Percentiles rank a stretch among this genome's conserved stretches.
phyloP scores from a whole-genome alignment of 257 asterid genomes.

The Solanum rostratum region DNA sequence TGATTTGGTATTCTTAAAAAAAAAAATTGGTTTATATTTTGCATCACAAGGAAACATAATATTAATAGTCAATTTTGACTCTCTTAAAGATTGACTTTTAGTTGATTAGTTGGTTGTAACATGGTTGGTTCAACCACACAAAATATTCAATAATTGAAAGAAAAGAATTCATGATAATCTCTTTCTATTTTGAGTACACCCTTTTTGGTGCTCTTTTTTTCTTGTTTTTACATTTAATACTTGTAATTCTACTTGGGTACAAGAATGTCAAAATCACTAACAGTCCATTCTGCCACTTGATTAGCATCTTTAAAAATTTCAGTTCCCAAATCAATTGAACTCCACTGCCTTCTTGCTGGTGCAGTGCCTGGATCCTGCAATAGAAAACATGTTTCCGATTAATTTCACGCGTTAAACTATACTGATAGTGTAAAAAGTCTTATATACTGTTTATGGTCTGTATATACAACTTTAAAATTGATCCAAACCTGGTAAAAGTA shows the following conservation, averaged over 20 bases:
- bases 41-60: not conserved
- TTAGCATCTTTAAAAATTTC: constrained; percentile 50
- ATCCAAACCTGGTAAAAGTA: constrained; percentile 41
- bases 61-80: not conserved
- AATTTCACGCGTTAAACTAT: not conserved
- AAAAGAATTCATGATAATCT: not conserved
- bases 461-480: not conserved
- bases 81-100: not conserved
- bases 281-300: constrained; percentile 88
- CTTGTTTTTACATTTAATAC: not conserved
- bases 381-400: not conserved
- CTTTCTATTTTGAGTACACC: not conserved
- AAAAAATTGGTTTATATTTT: not conserved
- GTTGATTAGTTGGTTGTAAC: not conserved
- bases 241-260: constrained; percentile 11
- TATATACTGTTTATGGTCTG: not conserved
- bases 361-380: constrained; percentile 67
- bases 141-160: not conserved
- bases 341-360: constrained; percentile 59
- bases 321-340: constrained; percentile 60
- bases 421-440: not conserved
- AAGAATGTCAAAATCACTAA: constrained; percentile 61
- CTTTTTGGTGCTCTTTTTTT: not conserved
- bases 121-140: not conserved
- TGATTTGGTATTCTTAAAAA: not conserved